These are phyloP conservation scores for Arthrobotrys entomopaga DNA, from an alignment of 2,329 filamentous ascomycete species.

Conservation along the genomic window DNA sequence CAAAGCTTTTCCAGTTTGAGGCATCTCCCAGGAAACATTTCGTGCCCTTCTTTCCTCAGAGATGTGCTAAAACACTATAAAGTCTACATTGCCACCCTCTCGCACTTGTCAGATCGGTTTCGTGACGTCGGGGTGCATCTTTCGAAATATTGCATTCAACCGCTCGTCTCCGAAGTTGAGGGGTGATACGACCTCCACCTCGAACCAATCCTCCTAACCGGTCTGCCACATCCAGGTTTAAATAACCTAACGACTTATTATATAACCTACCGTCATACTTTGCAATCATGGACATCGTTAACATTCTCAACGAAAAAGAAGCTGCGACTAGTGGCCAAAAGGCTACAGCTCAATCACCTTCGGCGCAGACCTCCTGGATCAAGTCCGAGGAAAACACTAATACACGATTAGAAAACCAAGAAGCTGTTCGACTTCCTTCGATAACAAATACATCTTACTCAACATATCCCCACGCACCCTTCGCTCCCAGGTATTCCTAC, in stretches of 20 bases:
- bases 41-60: conserved; percentile 25
- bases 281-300: conserved; percentile 66
- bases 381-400: conserved; percentile 62
- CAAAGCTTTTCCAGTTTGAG: conserved; percentile 54
- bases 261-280: not conserved
- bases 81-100: conserved; percentile 49
- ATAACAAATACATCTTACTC: conserved; percentile 34
- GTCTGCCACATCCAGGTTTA: too few relatives aligned
- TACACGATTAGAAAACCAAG: conserved; percentile 30
- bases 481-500: conserved; percentile 46
- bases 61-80: conserved; percentile 44
- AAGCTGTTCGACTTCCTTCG: conserved; percentile 35
- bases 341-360: conserved; percentile 60
- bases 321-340: conserved; percentile 62
- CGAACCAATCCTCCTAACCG: too few relatives aligned
- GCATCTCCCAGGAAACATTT: conserved; percentile 20
- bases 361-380: conserved; percentile 64
- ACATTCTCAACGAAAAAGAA: conserved; percentile 66
- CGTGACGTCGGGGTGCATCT: conserved; percentile 26
- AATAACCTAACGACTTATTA: too few relatives aligned
- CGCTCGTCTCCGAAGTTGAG: not conserved
- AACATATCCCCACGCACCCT: conserved; percentile 49
- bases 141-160: conserved; percentile 6
- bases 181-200: not conserved
- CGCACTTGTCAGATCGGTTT: conserved; percentile 8